Evolutionary conservation across 73 alveolate species (phyloP), one percentile per base, ranked within the genome.

Genomic region (Effrenium voratum): DNA sequence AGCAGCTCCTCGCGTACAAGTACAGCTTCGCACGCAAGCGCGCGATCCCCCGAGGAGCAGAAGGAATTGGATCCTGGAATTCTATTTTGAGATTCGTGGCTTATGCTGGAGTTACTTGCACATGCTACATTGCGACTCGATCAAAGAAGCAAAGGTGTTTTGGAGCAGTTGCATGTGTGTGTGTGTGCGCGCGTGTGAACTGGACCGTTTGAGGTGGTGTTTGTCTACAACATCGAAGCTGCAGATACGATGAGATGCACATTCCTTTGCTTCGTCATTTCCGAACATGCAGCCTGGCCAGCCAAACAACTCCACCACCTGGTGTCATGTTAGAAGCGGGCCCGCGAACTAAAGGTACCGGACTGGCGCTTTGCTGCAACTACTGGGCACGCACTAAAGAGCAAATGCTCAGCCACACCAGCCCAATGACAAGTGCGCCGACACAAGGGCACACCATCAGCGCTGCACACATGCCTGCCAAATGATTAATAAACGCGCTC

Each of bases 21-120:
- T 40, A 68, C 36, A 68, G 72, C 87, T 90, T 68, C 46, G 97
- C 97, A 22, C 97, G 66, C 44, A 86, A 41, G 50, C 70, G 97
- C 16, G 55, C 59, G 44, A 55, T 90, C 40, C 97, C 97, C 41
- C 45, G 86, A 57, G 97, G 66, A 41, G 97, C 66, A 75, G 97
- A 90, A 75, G 97, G 97, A 5, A 90, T 90, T 12, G 97, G 97
- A 22, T 79, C 97, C 72, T 90, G 97, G 97, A 66, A 75, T 44
- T 0, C 68, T 34, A 90, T 90, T 34, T 3, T 90, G 97, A 68
- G 4, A n/a, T 90, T 90, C 87, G 34, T 90, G n/a, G 97, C 97
- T 41, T 90, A 90, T 44, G 34, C 45, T 40, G 97, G 97, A 2
- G 97, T 90, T 49, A 90, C 87, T 46, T 46, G 75, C 97, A 90